Base-by-base conservation (phyloP, 139 green algal species). In the Picochlorum sp. region DNA sequence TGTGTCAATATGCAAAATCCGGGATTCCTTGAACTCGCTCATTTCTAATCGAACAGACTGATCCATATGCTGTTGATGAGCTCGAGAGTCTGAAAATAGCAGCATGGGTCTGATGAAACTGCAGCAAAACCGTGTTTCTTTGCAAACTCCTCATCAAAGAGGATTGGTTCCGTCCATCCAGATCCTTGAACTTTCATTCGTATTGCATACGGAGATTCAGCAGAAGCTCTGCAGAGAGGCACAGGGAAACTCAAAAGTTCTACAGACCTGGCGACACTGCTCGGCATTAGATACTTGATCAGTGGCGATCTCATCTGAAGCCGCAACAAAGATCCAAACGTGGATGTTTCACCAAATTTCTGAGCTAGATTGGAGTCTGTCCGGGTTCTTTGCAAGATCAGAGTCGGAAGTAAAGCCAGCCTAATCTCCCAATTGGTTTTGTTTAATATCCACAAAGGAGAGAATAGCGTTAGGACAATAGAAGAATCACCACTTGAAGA, bases 1-100 rank as follows among this genome's bases (percentile, higher is more conserved):
- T 0, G 82, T 78, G 51, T 92, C 83, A 64, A 94, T 50, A 3
- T 71, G 61, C 59, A 90, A 73, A 41, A 65, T 62, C 61, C 66
- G 57, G 6, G 57, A 69, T 15, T 62, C 62, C 23, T 38, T 50
- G n/a, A 47, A 66, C 13, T 65, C 59, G 2, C 66, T 64, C 15
- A 67, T 61, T 20, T 84, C 77, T 8, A 87, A 66, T 7, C 79
- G 65, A 6, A 70, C 68, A n/a, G 15, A 81, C 71, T 24, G 87
- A 63, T 73, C 88, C 83, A 59, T 86, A 63, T 50, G 84, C 55
- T 18, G 63, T 63, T 50, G 77, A 14, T 70, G 72, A 30, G 76
- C 68, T 10, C 38, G 56, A 44, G 67, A 64, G 28, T 56, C 28
- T 9, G 74, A 77, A 3, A 61, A 68, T 16, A 83, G 62, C 34